A percentile compares a stretch with the other conserved stretches of the same genome.
Conservation (phyloP, 2,329 filamentous ascomycete genomes). For the Chrysosporium queenslandicum region DNA sequence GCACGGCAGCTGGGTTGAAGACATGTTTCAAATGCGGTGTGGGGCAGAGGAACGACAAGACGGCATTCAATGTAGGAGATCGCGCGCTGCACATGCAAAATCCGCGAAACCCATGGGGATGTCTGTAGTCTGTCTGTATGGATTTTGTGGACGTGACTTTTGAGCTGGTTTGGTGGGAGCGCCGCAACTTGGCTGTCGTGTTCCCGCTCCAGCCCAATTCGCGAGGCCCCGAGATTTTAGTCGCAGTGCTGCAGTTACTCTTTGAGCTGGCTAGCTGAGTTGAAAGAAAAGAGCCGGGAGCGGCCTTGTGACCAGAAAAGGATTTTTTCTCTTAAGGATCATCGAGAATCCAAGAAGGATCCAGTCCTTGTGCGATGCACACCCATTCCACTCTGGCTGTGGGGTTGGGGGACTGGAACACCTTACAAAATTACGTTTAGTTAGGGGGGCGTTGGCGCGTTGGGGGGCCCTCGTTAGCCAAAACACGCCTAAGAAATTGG, state of each 20-base stretch:
- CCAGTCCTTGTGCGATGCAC: neutral
- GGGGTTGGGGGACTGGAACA: neutral
- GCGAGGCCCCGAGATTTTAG: neutral
- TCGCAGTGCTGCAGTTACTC: neutral
- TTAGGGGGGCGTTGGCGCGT: neutral
- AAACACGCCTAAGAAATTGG: neutral
- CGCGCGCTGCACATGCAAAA: neutral
- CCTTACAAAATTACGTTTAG: neutral
- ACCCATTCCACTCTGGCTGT: neutral
- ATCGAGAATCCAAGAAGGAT: neutral
- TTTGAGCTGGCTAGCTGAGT: neutral
- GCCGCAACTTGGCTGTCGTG: no score
- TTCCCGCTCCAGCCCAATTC: neutral
- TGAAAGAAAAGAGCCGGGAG: no score
- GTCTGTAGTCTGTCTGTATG: no score
- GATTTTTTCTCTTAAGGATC: no score
- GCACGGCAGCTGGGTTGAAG: neutral
- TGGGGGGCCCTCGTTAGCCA: neutral
- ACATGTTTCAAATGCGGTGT: constrained; percentile 1
- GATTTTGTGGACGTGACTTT: no score
- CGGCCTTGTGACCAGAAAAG: neutral
- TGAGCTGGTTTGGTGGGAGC: no score
- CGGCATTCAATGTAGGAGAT: neutral
- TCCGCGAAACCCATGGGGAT: no score
- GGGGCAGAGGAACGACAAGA: neutral